phyloP scores from a whole-genome alignment of 345 rosid species.

The Aethionema arabicum region DNA sequence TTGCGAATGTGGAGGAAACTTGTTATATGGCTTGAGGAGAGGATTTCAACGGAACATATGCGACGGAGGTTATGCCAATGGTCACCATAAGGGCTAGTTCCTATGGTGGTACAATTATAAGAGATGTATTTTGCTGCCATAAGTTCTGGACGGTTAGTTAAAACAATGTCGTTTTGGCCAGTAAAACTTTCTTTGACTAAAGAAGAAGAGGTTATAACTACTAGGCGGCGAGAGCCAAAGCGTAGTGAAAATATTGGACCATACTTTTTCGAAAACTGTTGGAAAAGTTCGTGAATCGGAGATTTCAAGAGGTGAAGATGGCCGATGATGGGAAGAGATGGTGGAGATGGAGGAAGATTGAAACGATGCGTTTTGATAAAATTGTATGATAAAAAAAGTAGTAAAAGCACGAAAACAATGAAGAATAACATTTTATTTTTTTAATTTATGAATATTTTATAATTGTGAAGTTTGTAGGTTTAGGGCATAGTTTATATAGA shows the following conservation, averaged over 20 bases:
- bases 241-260: conserved; percentile 47
- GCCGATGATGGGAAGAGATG: conserved; percentile 40
- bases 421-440: not conserved
- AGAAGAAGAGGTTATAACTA: conserved; percentile 38
- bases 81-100: conserved; percentile 24
- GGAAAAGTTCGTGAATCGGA: conserved; percentile 31
- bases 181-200: conserved; percentile 50
- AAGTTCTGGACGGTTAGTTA: conserved; percentile 47
- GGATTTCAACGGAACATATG: conserved; percentile 24
- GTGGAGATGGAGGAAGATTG: conserved; percentile 44
- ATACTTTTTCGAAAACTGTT: conserved; percentile 33
- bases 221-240: conserved; percentile 35
- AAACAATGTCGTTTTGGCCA: conserved; percentile 38
- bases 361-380: not conserved
- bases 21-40: conserved; percentile 27
- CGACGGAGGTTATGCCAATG: conserved; percentile 34
- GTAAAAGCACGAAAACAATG: not conserved
- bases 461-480: no score
- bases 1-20: conserved; percentile 23
- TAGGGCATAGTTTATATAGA: no score
- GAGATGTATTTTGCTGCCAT: conserved; percentile 38
- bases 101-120: conserved; percentile 42
- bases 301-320: conserved; percentile 41
- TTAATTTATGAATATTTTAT: no score
- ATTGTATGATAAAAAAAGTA: conserved; percentile 8